Evolutionary conservation across 257 asterid genomes (phyloP), one percentile per base, ranked within the genome.

Genomic region (Forsythia suspensa): DNA sequence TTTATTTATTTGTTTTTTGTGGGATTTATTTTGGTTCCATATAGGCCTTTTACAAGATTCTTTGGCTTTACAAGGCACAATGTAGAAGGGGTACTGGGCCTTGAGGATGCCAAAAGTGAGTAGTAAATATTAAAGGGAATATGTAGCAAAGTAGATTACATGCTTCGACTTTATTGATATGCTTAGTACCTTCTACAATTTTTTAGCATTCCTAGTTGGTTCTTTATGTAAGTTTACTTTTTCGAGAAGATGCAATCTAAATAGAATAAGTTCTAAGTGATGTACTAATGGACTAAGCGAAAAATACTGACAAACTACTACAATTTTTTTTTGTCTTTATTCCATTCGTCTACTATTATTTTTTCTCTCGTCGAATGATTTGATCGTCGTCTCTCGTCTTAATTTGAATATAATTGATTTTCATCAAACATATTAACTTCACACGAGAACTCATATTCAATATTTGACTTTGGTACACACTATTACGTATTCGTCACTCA

Each of bases 141-240:
- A 79, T 71, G n/a, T 79, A 6, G 41, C 15, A 73, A 73, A 46
- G 59, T 76, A 79, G 86, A 82, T 85, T 77, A 75, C 81, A 71
- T 67, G 12, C 85, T 85, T 75, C 80, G 36, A 75, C 81, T 85
- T 82, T 71, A 59, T 55, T 75, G 83, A 82, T 71, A 59, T 80
- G 78, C 75, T 69, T 52, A 57, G 72, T 65, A 38, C 66, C 68
- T 71, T 63, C 66, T 10, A 57, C 46, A 20, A 46, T 46, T 46
- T 46, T 15, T 46, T 12, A 46, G n/a, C 0, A 29, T 29, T 1
- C 34, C 34, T 29, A 29, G 52, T 46, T 46, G 52, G 18, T 46
- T 10, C 52, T 0, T 46, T 48, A 0, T 0, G 4, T n/a, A 48
- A 13, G n/a, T 48, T 13, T 13, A 13, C n/a, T 0, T 48, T 48